Base-by-base conservation (phyloP, 106 monocot species). In the Xerophyta viscosa region DNA sequence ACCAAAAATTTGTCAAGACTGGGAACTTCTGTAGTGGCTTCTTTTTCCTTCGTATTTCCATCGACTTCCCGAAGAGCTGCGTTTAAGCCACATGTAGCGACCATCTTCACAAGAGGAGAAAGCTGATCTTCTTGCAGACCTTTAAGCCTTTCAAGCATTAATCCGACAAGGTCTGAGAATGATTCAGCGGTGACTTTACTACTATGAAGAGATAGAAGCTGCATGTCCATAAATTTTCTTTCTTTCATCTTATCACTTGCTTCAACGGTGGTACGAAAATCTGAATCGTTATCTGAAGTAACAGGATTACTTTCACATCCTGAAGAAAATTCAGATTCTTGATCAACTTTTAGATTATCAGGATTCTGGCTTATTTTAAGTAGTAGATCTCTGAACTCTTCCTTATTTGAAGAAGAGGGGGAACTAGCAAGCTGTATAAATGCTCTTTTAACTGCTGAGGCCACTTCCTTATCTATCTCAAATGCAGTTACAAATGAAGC, bases 401-500 rank as follows among this genome's bases (percentile, higher is more conserved):
- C 80, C 52, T 73, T 78, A 10, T 77, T 66, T 44, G 71, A 74
- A 54, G 74, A 66, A 27, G 65, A 67, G 8, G 65, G 69, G 23
- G 53, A 71, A 48, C 49, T 75, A 8, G 81, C 77, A 37, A 84
- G 75, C 33, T 52, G 46, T 22, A 96, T 57, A 31, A 96, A 81
- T 36, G 88, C 94, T 17, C 59, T 70, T 53, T 73, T 88, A 44
- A 88, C 72, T 61, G 88, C 88, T 28, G 74, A 66, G 13, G 88
- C 66, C 4, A 88, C 88, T 67, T 96, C 81, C 52, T 72, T 84
- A 54, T 88, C 84, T 15, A 94, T 81, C 33, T 88, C 80, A 50
- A 94, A 94, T 31, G 75, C 75, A 49, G 84, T 94, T 52, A 80
- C 87, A 43, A 93, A 87, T 37, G 87, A 83, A 31, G 87, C 83